Evolutionary conservation across 2,329 filamentous ascomycete species (phyloP).

Genomic region (Hypomyces rosellus): DNA sequence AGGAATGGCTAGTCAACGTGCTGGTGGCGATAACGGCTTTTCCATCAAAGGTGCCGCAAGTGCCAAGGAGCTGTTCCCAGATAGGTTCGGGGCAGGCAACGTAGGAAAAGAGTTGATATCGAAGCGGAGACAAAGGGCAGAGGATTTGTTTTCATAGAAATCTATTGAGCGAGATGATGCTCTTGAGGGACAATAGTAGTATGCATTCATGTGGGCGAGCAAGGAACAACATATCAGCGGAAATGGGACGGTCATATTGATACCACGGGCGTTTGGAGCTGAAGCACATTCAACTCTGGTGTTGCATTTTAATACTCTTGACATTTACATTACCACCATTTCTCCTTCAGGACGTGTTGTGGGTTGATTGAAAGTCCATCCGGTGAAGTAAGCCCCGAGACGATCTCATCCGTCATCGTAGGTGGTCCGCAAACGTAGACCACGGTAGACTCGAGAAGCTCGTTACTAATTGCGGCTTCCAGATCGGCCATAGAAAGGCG

Average conservation of each 20-base stretch:
- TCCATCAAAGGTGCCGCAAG: slow-evolving; percentile 59
- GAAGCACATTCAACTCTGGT: too few species aligned
- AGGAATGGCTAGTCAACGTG: slow-evolving; percentile 45
- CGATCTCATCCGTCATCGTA: slow-evolving; percentile 61
- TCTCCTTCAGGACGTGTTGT: slow-evolving; percentile 50
- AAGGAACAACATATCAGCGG: not conserved
- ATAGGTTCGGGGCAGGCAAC: slow-evolving; percentile 51
- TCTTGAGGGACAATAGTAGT: not conserved
- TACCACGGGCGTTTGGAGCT: slow-evolving; percentile 9
- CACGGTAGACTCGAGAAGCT: slow-evolving; percentile 32
- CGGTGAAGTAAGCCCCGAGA: slow-evolving; percentile 36
- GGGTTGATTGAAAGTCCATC: slow-evolving; percentile 33
- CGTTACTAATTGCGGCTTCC: slow-evolving; percentile 31
- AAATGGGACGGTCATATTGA: slow-evolving; percentile 12
- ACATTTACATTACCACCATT: slow-evolving; percentile 49
- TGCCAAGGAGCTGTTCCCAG: slow-evolving; percentile 63
- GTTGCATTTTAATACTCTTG: not conserved
- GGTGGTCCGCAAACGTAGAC: slow-evolving; percentile 65
- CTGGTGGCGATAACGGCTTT: slow-evolving; percentile 44
- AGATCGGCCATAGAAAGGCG: slow-evolving; percentile 41
- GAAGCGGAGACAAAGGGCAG: slow-evolving; percentile 60
- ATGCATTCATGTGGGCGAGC: slow-evolving; percentile 4
- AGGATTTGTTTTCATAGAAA: slow-evolving; percentile 62
- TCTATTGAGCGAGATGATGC: not conserved
- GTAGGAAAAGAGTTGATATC: slow-evolving; percentile 62